Base-by-base conservation (phyloP, 1,284 basidiomycete species). In the Xerocomus minutiporus region DNA sequence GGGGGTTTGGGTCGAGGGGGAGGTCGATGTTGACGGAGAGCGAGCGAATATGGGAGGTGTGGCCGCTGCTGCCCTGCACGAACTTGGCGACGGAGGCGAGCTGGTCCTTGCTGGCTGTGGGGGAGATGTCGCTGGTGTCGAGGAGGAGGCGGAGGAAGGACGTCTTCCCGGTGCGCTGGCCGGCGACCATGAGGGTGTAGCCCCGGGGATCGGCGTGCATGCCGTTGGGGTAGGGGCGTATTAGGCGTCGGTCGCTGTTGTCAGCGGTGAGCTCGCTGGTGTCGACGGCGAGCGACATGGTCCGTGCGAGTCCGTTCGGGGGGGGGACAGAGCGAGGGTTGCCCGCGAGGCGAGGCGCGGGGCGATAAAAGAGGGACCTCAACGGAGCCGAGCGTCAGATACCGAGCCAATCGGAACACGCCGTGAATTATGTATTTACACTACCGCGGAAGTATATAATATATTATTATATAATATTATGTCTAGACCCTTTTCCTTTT, bases 151-250 rank as follows among this genome's bases (percentile, higher is more conserved):
- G 81, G 62, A 91, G 81, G 62, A 91, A 86, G 55, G 86, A 84
- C 31, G 88, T 87, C 78, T 91, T 91, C 70, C 87, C 88, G 72
- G 84, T 81, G 69, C 79, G 76, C 67, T 75, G 72, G 49, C 86
- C 87, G 53, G 88, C 88, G 60, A 88, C 88, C 72, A 90, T 83
- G 67, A 88, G 74, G 59, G 82, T 83, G 73, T 87, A 85, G 41
- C 71, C 74, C 59, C 66, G 48, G 47, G 57, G 55, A 63, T 68
- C 67, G 59, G 54, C 35, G 54, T 42, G 63, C 54, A 69, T 62
- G 20, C 20, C 20, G 20, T 20, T 20, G 20, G 20, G 20, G 20
- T 20, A 56, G 65, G 63, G 67, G 57, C 57, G 61, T 44, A 55
- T 35, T n/a, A 25, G 11, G 40, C 40, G 55, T 48, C 48, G 50